These are phyloP conservation scores for Pseudogymnoascus sp. DNA, from an alignment of 2,329 filamentous ascomycete species.

Conservation along the genomic window DNA sequence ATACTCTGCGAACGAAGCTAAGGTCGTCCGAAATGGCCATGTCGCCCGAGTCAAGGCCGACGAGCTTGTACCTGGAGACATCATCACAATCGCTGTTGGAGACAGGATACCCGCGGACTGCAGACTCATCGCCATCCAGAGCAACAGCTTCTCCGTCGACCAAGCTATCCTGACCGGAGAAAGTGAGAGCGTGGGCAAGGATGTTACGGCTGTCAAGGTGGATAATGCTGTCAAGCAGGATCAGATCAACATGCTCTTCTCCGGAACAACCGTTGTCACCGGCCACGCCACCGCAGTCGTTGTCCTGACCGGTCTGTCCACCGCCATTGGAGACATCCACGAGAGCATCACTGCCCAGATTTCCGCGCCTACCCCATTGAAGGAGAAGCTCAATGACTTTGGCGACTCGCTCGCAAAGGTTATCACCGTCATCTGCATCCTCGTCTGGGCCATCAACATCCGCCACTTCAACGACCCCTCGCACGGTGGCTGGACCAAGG, in stretches of 20 bases:
- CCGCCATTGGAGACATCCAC: constrained; percentile 96
- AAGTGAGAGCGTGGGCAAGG: constrained; percentile 93
- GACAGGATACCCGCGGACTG: constrained; percentile 71
- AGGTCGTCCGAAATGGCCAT: constrained; percentile 47
- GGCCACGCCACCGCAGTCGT: constrained; percentile 89
- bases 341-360: constrained; percentile 98
- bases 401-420: constrained; percentile 95
- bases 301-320: constrained; percentile 78
- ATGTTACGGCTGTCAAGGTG: constrained; percentile 61
- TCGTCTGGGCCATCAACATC: constrained; percentile 98
- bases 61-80: constrained; percentile 56
- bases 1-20: constrained; percentile 42
- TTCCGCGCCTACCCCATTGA: constrained; percentile 90
- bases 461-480: constrained; percentile 92
- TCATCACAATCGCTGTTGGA: constrained; percentile 55
- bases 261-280: constrained; percentile 92
- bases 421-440: constrained; percentile 90
- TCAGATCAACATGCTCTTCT: constrained; percentile 96
- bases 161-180: constrained; percentile 96
- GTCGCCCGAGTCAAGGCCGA: constrained; percentile 47
- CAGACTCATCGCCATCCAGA: constrained; percentile 79
- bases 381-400: constrained; percentile 98
- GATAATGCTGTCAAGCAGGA: constrained; percentile 89
- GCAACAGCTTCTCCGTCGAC: constrained; percentile 95
- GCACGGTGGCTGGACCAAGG: constrained; percentile 90